A percentile compares a stretch with the other conserved stretches of the same genome.
Conservation (phyloP, 140 eudicot species). For the Senecio squalidus region DNA sequence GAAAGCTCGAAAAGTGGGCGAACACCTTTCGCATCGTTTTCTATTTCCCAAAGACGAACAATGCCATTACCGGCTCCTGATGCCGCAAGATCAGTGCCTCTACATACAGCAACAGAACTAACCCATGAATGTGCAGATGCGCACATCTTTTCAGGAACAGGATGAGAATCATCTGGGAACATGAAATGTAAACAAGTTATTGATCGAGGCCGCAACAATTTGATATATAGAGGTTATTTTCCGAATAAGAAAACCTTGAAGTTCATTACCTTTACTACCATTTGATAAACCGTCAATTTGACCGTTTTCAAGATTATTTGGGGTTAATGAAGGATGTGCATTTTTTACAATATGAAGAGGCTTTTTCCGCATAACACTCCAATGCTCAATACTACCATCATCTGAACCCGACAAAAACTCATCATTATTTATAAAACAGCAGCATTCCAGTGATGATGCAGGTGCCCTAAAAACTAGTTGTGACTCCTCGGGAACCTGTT, state of each 20-base stretch:
- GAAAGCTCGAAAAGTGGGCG: conserved; percentile 75
- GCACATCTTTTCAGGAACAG: conserved; percentile 21
- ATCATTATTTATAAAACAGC: conserved; percentile 82
- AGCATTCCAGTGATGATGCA: conserved; percentile 75
- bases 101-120: conserved; percentile 80
- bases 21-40: conserved; percentile 68
- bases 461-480: conserved; percentile 81
- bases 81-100: conserved; percentile 92
- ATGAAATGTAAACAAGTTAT: neutral
- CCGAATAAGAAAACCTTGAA: neutral
- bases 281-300: conserved; percentile 35
- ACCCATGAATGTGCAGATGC: conserved; percentile 85
- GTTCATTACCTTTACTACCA: conserved; percentile 25
- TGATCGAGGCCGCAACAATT: neutral
- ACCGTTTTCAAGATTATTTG: conserved; percentile 22
- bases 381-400: conserved; percentile 92
- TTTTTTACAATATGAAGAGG: conserved; percentile 80
- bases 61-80: conserved; percentile 96
- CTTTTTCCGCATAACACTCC: conserved; percentile 72
- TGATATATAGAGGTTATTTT: neutral
- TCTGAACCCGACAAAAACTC: conserved; percentile 92
- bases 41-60: conserved; percentile 73
- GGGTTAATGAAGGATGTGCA: conserved; percentile 53
- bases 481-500: conserved; percentile 88
- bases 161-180: conserved; percentile 4